Evolutionary conservation across 805 yeast species (phyloP), one percentile per base, ranked within the genome.

Genomic region (Candida chauliodis): DNA sequence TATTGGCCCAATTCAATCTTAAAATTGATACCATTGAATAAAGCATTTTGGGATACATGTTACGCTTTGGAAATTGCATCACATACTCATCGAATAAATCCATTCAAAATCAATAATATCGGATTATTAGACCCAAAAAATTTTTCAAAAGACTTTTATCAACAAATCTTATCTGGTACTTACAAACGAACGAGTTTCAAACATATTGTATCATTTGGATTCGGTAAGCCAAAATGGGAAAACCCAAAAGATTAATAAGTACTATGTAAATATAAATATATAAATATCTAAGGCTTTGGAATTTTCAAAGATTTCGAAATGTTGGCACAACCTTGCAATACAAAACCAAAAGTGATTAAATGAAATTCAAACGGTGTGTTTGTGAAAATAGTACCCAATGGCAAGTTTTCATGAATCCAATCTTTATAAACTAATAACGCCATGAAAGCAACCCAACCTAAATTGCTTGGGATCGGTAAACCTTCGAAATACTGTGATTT

Each of bases 401-500:
- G 91, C 40, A 91, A 61, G 16, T 70, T 53, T 17, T 67, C 72
- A 46, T 68, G 59, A 38, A 78, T 76, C 38, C 66, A 71, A 33
- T 59, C 63, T 34, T 72, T 66, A 46, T 70, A 71, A 4, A 85
- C 86, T 51, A 83, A 73, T 41, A 64, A 65, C 3, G 87, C 85
- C 88, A 91, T 82, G 25, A 78, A 55, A 1, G 67, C 68, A 13
- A 93, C 96, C 58, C 91, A 71, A 35, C 75, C 66, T 48, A 93
- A 69, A 26, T 95, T 81, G 2, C 95, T 79, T 40, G 99, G 99
- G 48, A 93, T 89, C 8, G 99, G 99, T 37, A 93, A 76, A 3
- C 99, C 99, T 68, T 93, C 99, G 60, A 93, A 93, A 65, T 80
- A 91, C 56, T 84, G 81, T 23, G 93, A 78, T 65, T 90, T 90